A percentile compares a stretch with the other conserved stretches of the same genome.
Conservation (phyloP, 768 basidiomycete genomes). For the Russula vinacea region DNA sequence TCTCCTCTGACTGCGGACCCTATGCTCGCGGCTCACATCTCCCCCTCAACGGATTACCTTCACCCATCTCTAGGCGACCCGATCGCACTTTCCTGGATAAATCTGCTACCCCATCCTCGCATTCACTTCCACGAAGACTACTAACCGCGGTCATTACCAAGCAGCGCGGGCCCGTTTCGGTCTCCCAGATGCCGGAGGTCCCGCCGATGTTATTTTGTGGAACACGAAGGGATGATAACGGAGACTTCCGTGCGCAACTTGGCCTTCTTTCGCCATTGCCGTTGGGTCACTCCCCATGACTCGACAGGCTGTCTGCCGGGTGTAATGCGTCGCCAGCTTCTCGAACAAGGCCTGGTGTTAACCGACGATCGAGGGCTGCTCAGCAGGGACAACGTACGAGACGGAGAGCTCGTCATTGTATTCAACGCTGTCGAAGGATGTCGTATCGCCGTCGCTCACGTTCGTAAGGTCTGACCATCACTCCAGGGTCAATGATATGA, state of each 20-base stretch:
- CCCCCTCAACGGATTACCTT: slow-evolving; percentile 40
- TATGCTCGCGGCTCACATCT: slow-evolving; percentile 24
- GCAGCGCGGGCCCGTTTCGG: slow-evolving; percentile 58
- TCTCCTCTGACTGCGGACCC: slow-evolving; percentile 34
- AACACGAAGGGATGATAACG: slow-evolving; percentile 49
- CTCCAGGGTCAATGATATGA: not conserved
- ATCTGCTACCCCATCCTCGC: slow-evolving; percentile 49
- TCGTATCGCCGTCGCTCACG: slow-evolving; percentile 41
- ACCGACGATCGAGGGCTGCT: slow-evolving; percentile 31
- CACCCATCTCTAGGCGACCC: slow-evolving; percentile 35
- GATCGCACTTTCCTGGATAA: slow-evolving; percentile 55
- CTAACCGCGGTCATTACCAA: slow-evolving; percentile 55
- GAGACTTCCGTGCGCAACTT: slow-evolving; percentile 73
- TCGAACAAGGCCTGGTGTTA: slow-evolving; percentile 55
- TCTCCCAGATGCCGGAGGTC: slow-evolving; percentile 32
- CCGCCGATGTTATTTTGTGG: slow-evolving; percentile 62
- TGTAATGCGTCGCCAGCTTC: slow-evolving; percentile 63
- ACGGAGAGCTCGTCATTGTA: slow-evolving; percentile 61
- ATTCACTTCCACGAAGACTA: slow-evolving; percentile 72
- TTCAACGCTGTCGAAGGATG: slow-evolving; percentile 75
- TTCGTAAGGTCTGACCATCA: slow-evolving; percentile 8
- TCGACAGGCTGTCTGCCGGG: slow-evolving; percentile 69
- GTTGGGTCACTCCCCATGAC: slow-evolving; percentile 65
- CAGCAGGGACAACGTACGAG: slow-evolving; percentile 39
- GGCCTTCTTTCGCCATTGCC: slow-evolving; percentile 53